Base-by-base conservation (phyloP, 2,329 filamentous ascomycete genomes). In the Penicillium sp. region DNA sequence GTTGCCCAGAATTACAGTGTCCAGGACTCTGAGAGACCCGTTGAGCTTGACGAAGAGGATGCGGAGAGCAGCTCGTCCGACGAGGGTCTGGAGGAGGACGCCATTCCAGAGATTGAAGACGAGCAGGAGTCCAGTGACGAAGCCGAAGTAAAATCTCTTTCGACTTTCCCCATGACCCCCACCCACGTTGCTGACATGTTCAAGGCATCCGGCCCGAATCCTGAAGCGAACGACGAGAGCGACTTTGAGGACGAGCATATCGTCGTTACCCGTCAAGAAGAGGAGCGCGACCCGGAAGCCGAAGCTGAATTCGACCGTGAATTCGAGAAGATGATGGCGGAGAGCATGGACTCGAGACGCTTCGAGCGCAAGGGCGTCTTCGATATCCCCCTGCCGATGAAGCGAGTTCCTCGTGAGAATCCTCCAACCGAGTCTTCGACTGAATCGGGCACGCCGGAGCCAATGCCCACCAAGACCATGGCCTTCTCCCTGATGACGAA, bases 281-380 rank as follows among this genome's bases (percentile, higher is more conserved):
- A 97, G 73, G 86, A 94, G 68, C 84, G 93, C 58, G 93, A 99
- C 66, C 93, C 94, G 0, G 93, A 97, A 78, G 92, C 90, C 42
- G 95, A 99, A 71, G 95, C 94, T 6, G 95, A 99, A 43, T 99
- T 99, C 73, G 96, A 99, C 73, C 91, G 94, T 69, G 95, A 98
- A 77, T 95, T 96, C 75, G 93, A 95, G 39, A 97, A 96, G 77
- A 90, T 99, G 86, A 98, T 99, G 94, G 86, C 93, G 53, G 95
- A 99, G 76, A 97, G 94, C 78, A 81, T 96, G 69, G 95, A 99
- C 67, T 96, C 94, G 4, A 88, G 95, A 68, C 97, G 96, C 70
- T 96, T 96, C 67, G 95, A 99, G 72, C 90, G 95, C 63, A 97
- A 96, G 78, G 88, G 91, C 31, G 84, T 95, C 54, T 97, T 99